phyloP scores from a whole-genome alignment of 352 stramenopile species.

The Thalassiosira mediterranea region DNA sequence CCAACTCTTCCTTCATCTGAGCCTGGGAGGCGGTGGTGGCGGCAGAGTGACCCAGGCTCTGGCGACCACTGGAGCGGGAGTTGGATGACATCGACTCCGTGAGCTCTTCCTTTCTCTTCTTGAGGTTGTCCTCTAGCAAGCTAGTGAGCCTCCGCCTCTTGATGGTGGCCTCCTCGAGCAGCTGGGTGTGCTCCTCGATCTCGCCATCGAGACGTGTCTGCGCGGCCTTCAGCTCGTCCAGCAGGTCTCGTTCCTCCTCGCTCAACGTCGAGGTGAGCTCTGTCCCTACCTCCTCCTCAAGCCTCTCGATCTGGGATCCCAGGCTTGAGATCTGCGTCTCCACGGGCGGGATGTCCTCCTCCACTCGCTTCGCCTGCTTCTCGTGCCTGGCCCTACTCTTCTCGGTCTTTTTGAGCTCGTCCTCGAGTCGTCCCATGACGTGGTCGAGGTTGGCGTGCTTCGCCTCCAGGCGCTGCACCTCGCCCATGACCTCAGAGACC shows the following conservation, averaged over 20 bases:
- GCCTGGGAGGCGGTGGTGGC: constrained; percentile 25
- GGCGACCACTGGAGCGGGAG: too few relatives aligned
- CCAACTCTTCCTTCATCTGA: constrained; percentile 88
- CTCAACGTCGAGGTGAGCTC: constrained; percentile 67
- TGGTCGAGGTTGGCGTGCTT: constrained; percentile 73
- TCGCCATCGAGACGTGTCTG: constrained; percentile 86
- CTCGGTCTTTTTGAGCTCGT: constrained; percentile 84
- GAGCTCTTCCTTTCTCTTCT: constrained; percentile 84
- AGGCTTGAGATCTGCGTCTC: constrained; percentile 87
- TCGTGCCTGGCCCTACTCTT: constrained; percentile 78
- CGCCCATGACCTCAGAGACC: constrained; percentile 86
- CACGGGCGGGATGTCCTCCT: constrained; percentile 75
- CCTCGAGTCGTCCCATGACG: constrained; percentile 46
- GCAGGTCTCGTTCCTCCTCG: constrained; percentile 67
- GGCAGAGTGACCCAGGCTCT: too few relatives aligned
- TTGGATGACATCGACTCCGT: constrained; percentile 44
- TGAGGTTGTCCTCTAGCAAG: constrained; percentile 91
- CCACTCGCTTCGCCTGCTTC: constrained; percentile 82
- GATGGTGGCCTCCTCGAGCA: constrained; percentile 89
- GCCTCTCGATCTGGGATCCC: constrained; percentile 83
- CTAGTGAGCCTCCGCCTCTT: constrained; percentile 89
- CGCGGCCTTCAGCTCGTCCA: constrained; percentile 67
- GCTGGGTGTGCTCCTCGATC: constrained; percentile 86
- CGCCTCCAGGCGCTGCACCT: constrained; percentile 72
- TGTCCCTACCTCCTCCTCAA: constrained; percentile 81